A percentile compares a stretch with the other conserved stretches of the same genome.
Evolutionary conservation across 1,284 basidiomycete species (phyloP).

Genomic region (Trichosporon sp.): DNA sequence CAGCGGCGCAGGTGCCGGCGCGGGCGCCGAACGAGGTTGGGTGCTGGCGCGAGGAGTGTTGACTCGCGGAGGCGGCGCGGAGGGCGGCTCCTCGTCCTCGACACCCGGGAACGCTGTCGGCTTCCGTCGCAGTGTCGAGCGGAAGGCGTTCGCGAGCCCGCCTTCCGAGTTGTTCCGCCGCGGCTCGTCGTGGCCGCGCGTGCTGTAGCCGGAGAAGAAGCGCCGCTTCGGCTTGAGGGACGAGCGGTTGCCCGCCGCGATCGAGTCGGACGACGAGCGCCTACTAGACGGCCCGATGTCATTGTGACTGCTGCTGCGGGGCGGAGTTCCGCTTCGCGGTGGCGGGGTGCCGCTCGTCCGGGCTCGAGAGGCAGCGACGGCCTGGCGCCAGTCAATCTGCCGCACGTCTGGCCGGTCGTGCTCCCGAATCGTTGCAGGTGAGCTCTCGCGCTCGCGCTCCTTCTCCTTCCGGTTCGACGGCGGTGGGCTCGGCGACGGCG

Average conservation of each 20-base stretch:
- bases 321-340: neutral
- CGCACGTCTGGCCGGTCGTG: slow-evolving; percentile 21
- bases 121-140: slow-evolving; percentile 14
- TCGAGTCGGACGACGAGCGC: neutral
- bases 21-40: neutral
- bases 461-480: slow-evolving; percentile 12
- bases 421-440: slow-evolving; percentile 1
- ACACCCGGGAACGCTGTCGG: slow-evolving; percentile 20
- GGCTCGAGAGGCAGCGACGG: slow-evolving; percentile 4
- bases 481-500: slow-evolving; percentile 24
- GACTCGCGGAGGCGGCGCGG: neutral
- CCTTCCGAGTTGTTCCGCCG: neutral
- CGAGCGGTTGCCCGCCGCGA: neutral
- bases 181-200: slow-evolving; percentile 3
- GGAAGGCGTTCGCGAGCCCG: slow-evolving; percentile 5
- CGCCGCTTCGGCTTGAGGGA: slow-evolving; percentile 12
- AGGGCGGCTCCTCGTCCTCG: slow-evolving; percentile 17
- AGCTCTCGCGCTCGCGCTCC: slow-evolving; percentile 15
- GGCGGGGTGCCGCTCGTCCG: neutral
- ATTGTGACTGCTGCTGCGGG: slow-evolving; percentile 16
- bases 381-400: slow-evolving; percentile 21
- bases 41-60: neutral
- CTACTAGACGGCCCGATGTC: neutral
- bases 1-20: slow-evolving; percentile 1
- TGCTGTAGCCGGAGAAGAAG: slow-evolving; percentile 16